Percentiles rank a stretch among this genome's conserved stretches.
Conservation (phyloP, 305 asterid species). For the Coffea humblotiana region DNA sequence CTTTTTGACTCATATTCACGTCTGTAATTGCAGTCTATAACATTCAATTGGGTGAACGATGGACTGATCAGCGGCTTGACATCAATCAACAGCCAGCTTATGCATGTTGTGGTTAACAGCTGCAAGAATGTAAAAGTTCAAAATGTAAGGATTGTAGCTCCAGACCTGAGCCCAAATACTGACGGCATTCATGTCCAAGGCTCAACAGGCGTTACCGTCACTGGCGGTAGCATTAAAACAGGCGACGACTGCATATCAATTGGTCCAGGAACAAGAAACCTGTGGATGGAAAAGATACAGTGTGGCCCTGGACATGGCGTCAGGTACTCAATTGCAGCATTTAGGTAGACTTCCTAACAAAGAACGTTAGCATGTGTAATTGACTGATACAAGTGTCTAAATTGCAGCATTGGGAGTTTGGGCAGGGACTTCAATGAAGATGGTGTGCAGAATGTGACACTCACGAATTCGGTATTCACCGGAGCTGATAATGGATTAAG, state of each 20-base stretch:
- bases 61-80: conserved; percentile 47
- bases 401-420: conserved; percentile 63
- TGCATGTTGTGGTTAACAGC: conserved; percentile 44
- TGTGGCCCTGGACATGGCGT: conserved; percentile 95
- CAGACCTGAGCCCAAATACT: conserved; percentile 78
- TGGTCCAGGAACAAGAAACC: conserved; percentile 63
- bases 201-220: conserved; percentile 50
- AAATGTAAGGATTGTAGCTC: conserved; percentile 52
- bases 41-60: conserved; percentile 52
- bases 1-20: too few species aligned
- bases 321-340: conserved; percentile 22
- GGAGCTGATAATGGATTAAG: conserved; percentile 72
- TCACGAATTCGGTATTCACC: conserved; percentile 51
- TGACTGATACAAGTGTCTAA: not conserved
- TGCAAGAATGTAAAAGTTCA: conserved; percentile 44
- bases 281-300: conserved; percentile 49
- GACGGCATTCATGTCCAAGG: conserved; percentile 59
- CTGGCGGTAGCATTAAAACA: conserved; percentile 41
- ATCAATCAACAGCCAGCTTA: conserved; percentile 55
- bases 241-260: conserved; percentile 82
- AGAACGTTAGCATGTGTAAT: too few species aligned
- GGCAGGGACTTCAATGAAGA: conserved; percentile 46
- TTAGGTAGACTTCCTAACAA: too few species aligned
- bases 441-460: conserved; percentile 70
- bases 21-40: conserved; percentile 45